These are phyloP conservation scores for Neurospora sp. DNA, from an alignment of 495 filamentous ascomycete species.

Conservation along the genomic window DNA sequence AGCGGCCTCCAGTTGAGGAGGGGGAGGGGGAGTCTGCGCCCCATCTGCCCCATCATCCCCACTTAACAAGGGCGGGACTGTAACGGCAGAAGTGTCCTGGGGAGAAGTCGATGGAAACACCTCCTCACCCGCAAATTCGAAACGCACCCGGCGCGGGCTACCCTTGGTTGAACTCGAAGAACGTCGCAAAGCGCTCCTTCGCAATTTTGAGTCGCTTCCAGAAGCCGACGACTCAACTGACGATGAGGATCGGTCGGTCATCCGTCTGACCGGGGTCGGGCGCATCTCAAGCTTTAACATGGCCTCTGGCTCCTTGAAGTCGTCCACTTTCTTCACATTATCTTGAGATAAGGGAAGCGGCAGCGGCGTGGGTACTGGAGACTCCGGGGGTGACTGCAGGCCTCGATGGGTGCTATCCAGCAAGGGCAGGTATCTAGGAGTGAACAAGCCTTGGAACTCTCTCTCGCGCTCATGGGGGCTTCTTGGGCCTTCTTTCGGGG, in stretches of 20 bases:
- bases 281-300: slow-evolving; percentile 1
- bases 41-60: slow-evolving; percentile 4
- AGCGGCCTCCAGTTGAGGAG: slow-evolving; percentile 8
- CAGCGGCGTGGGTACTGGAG: slow-evolving; percentile 8
- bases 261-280: slow-evolving; percentile 11
- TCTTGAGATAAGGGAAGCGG: slow-evolving; percentile 12
- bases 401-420: slow-evolving; percentile 37
- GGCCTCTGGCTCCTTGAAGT: slow-evolving; percentile 12
- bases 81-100: slow-evolving; percentile 7
- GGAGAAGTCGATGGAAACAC: slow-evolving; percentile 43
- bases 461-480: slow-evolving; percentile 42
- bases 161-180: slow-evolving; percentile 35
- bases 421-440: slow-evolving; percentile 48
- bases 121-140: slow-evolving; percentile 42
- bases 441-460: slow-evolving; percentile 52
- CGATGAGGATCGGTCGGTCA: slow-evolving; percentile 28
- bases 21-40: slow-evolving; percentile 4
- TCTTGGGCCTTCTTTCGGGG: slow-evolving; percentile 22
- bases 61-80: neutral
- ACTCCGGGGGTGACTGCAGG: slow-evolving; percentile 15
- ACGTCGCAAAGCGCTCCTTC: slow-evolving; percentile 41
- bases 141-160: slow-evolving; percentile 45
- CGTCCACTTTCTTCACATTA: slow-evolving; percentile 18
- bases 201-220: slow-evolving; percentile 26
- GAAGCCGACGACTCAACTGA: slow-evolving; percentile 29